A percentile compares a stretch with the other conserved stretches of the same genome.
Evolutionary conservation across 2,329 filamentous ascomycete genomes (phyloP).

Genomic region (Fusarium nelsonii): DNA sequence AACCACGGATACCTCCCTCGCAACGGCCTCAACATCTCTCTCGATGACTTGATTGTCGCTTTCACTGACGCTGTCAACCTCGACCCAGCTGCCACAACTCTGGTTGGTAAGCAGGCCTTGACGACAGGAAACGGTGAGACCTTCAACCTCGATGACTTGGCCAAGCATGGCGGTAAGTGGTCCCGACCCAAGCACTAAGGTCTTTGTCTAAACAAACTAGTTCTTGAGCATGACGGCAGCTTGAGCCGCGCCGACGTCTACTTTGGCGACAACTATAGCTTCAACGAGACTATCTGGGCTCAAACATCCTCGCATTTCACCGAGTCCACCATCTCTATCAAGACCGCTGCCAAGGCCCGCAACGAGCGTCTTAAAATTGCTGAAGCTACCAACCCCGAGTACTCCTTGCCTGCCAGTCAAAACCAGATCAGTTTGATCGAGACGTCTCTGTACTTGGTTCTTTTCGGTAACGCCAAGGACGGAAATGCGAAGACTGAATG

Average conservation of each 20-base stretch:
- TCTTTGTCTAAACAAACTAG: constrained; percentile 8
- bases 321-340: constrained; percentile 39
- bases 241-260: constrained; percentile 40
- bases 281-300: constrained; percentile 43
- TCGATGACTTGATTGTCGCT: constrained; percentile 36
- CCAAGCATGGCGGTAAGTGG: constrained; percentile 35
- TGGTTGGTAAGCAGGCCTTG: constrained; percentile 40
- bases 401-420: constrained; percentile 10
- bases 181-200: fast-evolving
- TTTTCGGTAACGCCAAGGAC: constrained; percentile 33
- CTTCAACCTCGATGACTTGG: constrained; percentile 41
- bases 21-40: constrained; percentile 34
- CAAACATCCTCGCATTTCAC: constrained; percentile 37
- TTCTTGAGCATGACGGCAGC: constrained; percentile 43
- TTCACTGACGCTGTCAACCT: constrained; percentile 43
- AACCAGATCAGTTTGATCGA: constrained; percentile 39
- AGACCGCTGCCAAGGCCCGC: constrained; percentile 36
- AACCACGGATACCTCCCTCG: constrained; percentile 45
- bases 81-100: constrained; percentile 42
- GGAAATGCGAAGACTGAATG: constrained; percentile 41
- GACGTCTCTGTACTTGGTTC: constrained; percentile 39
- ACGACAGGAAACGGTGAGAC: constrained; percentile 37
- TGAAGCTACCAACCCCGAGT: constrained; percentile 36
- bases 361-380: constrained; percentile 37
- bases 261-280: constrained; percentile 44